A percentile compares a stretch with the other conserved stretches of the same genome.
These are phyloP conservation scores for Saturnispora halmiae DNA, from an alignment of 805 yeast species.

Conservation along the genomic window DNA sequence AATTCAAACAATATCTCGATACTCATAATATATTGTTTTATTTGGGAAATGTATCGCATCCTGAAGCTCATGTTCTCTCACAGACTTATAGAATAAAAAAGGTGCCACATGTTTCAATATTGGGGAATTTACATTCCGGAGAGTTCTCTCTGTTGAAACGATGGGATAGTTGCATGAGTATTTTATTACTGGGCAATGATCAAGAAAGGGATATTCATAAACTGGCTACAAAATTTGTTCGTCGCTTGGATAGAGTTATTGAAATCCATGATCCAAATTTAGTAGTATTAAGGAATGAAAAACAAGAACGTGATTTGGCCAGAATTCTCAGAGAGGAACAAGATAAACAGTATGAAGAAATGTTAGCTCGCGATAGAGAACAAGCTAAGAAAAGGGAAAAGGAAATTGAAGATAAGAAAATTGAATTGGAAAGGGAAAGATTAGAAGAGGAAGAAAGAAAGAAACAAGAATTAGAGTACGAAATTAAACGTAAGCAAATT, in stretches of 20 bases:
- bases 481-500: slow-evolving; percentile 1
- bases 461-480: slow-evolving; percentile 13
- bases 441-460: slow-evolving; percentile 16
- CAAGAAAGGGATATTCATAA: not conserved
- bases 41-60: slow-evolving; percentile 53
- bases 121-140: slow-evolving; percentile 30
- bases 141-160: slow-evolving; percentile 2
- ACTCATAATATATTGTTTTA: slow-evolving; percentile 45
- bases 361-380: slow-evolving; percentile 46
- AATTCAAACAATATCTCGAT: slow-evolving; percentile 30
- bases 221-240: slow-evolving; percentile 23
- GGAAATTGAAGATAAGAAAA: slow-evolving; percentile 17
- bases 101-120: slow-evolving; percentile 47
- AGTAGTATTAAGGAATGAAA: slow-evolving; percentile 48
- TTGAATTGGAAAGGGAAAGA: slow-evolving; percentile 15
- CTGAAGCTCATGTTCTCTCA: slow-evolving; percentile 62
- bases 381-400: slow-evolving; percentile 39
- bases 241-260: slow-evolving; percentile 33
- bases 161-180: slow-evolving; percentile 2
- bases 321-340: slow-evolving; percentile 55
- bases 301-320: slow-evolving; percentile 47
- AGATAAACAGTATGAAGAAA: slow-evolving; percentile 56
- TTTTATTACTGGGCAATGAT: not conserved
- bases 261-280: slow-evolving; percentile 56
- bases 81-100: slow-evolving; percentile 41